Base-by-base conservation (phyloP, 192 early-diverging fungal species). In the Linnemannia schmuckeri region DNA sequence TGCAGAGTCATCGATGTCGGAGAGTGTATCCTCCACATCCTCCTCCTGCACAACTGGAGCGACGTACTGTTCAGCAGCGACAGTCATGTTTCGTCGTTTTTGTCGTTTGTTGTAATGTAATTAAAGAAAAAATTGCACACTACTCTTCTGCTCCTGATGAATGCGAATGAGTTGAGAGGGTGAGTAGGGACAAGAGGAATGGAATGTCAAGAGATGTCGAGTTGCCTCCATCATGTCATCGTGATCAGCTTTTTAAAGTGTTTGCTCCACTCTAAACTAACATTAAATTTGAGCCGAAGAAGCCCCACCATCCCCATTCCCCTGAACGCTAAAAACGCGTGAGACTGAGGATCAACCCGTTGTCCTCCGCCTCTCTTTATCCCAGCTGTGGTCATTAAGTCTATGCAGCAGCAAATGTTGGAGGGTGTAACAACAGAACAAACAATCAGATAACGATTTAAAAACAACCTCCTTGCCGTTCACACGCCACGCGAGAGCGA, bases 1-100 rank as follows among this genome's bases (percentile, higher is more conserved):
- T 8, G 18, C 54, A 49, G 47, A 49, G 4, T 75, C 49, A 35
- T 75, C 73, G 8, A 2, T 47, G 35, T 44, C 73, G 1, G 44
- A 54, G 33, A 54, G 73, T 4, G 73, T 75, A 54, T 54, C 49
- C 49, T 75, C 47, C 12, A 75, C 47, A 47, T 75, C 73, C 49
- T 75, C 73, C 22, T 75, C 49, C 12, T 15, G 33, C 17, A 9
- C 6, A 41, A 57, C 55, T 10, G 6, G 55, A 27, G 55, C n/a
- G n/a, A 27, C 55, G 8, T 57, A n/a, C n/a, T 57, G 55, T 57
- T 57, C 55, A 57, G 8, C n/a, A 57, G 24, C 2, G n/a, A 27
- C 55, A 27, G 55, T 27, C 55, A 57, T 57, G 5, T 22, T 52
- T 22, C 49, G 49, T 52, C 18, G 49, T 22, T 52, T 18, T 52